Percentiles rank a stretch among this genome's conserved stretches.
Evolutionary conservation across 805 yeast species (phyloP).

Genomic region (Myxozyma lipomycoides): DNA sequence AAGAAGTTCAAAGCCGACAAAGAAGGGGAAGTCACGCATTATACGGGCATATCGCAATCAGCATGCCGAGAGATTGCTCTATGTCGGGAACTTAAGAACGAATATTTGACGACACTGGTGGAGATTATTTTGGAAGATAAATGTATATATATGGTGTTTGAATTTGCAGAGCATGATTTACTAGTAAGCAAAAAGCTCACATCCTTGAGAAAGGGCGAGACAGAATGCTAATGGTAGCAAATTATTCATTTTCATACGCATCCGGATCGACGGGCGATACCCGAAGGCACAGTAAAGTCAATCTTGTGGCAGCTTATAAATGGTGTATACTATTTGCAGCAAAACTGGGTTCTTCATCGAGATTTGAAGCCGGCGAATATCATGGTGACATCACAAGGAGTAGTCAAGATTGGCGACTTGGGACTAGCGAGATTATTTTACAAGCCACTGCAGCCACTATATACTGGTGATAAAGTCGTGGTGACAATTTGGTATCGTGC

Average conservation of each 20-base stretch:
- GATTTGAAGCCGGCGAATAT: slow-evolving; percentile 97
- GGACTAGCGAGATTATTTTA: slow-evolving; percentile 55
- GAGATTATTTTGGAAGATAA: slow-evolving; percentile 85
- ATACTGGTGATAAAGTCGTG: slow-evolving; percentile 36
- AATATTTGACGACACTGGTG: slow-evolving; percentile 71
- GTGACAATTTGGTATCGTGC: slow-evolving; percentile 55
- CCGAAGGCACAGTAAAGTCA: slow-evolving; percentile 73
- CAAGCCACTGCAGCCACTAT: slow-evolving; percentile 65
- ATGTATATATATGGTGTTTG: slow-evolving; percentile 90
- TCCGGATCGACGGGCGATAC: slow-evolving; percentile 75
- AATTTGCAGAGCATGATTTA: slow-evolving; percentile 93
- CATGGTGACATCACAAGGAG: slow-evolving; percentile 86
- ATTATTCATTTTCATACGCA: slow-evolving; percentile 92
- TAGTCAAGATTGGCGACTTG: slow-evolving; percentile 87
- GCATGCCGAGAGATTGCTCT: slow-evolving; percentile 96
- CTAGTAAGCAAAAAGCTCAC: slow-evolving; percentile 35
- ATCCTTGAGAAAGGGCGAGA: not conserved
- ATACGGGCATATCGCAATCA: slow-evolving; percentile 92
- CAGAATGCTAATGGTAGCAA: slow-evolving; percentile 44
- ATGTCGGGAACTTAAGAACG: slow-evolving; percentile 79
- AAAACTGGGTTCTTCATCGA: slow-evolving; percentile 93
- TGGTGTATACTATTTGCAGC: slow-evolving; percentile 88
- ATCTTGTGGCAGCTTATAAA: slow-evolving; percentile 88
- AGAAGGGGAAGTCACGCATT: slow-evolving; percentile 82
- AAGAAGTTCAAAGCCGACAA: slow-evolving; percentile 93